Percentiles rank a stretch among this genome's conserved stretches.
Conservation (phyloP, 2,329 filamentous ascomycete species). For the Bertia moriformis region DNA sequence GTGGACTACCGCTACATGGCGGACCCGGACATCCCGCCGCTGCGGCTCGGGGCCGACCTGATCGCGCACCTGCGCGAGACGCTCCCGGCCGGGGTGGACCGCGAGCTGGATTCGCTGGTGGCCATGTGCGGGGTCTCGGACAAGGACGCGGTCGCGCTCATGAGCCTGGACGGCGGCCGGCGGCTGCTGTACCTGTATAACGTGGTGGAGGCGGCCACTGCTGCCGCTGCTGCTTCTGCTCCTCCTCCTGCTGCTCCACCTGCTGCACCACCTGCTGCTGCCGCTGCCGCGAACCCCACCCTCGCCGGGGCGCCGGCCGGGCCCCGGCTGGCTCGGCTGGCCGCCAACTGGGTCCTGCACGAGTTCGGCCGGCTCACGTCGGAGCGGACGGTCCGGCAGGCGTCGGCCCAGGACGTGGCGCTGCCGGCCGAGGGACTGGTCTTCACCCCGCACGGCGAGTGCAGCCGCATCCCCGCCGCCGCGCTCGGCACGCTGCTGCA, state of each 20-base stretch:
- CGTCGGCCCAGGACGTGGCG: slow-evolving; percentile 7
- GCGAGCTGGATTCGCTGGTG: slow-evolving; percentile 48
- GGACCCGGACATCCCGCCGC: slow-evolving; percentile 73
- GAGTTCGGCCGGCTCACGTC: slow-evolving; percentile 57
- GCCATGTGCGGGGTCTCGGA: slow-evolving; percentile 51
- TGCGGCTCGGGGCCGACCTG: slow-evolving; percentile 60
- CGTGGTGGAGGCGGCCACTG: slow-evolving; percentile 33
- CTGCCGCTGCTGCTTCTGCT: slow-evolving; percentile 9
- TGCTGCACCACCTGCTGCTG: slow-evolving; percentile 5
- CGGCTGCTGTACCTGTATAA: slow-evolving; percentile 70
- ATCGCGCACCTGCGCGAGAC: slow-evolving; percentile 45
- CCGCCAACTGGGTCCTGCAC: slow-evolving; percentile 58
- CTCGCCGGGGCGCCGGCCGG: slow-evolving; percentile 5
- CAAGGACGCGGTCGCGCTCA: slow-evolving; percentile 72
- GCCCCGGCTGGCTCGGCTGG: slow-evolving; percentile 32
- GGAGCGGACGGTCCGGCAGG: slow-evolving; percentile 15
- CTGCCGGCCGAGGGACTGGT: slow-evolving; percentile 11
- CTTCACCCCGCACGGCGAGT: slow-evolving; percentile 30
- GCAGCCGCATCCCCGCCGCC: slow-evolving; percentile 25
- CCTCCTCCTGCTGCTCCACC: not conserved
- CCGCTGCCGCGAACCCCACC: slow-evolving; percentile 9
- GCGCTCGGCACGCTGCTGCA: slow-evolving; percentile 35
- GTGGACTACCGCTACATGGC: slow-evolving; percentile 99
- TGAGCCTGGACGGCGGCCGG: slow-evolving; percentile 63
- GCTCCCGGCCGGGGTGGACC: slow-evolving; percentile 60